Evolutionary conservation across 139 green algal genomes (phyloP).

Genomic region (Closterium sp.): DNA sequence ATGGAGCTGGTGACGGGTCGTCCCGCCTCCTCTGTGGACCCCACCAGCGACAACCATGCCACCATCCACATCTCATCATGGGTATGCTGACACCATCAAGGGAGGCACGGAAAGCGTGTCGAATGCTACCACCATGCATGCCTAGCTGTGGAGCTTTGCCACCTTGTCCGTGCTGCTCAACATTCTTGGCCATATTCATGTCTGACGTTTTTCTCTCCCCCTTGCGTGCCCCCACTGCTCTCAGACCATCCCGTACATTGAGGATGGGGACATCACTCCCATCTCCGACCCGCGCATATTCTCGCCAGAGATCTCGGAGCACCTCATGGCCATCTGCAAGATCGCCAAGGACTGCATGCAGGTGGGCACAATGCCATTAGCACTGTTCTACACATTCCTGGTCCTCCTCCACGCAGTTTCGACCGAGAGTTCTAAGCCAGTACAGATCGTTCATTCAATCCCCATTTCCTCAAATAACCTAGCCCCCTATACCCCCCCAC

Average conservation of each 20-base stretch:
- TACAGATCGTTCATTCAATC: too few species aligned
- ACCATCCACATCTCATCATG: not conserved
- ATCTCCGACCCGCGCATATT: not conserved
- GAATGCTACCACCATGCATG: not conserved
- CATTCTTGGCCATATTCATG: not conserved
- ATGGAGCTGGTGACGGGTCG: constrained; percentile 23
- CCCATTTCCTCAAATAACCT: too few species aligned
- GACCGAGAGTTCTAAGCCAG: too few species aligned
- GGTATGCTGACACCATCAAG: too few species aligned
- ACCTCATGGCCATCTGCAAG: not conserved
- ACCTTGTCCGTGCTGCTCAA: not conserved
- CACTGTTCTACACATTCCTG: not conserved
- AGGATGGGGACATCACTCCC: not conserved
- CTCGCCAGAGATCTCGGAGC: not conserved
- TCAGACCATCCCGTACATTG: not conserved
- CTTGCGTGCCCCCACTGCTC: too few species aligned
- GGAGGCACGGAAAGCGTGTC: too few species aligned
- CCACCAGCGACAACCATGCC: not conserved
- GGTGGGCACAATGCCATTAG: not conserved
- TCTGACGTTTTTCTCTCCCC: too few species aligned
- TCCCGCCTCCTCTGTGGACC: not conserved
- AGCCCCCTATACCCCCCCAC: too few species aligned
- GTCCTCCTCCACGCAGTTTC: too few species aligned
- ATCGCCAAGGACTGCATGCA: not conserved
- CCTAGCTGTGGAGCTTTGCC: not conserved